Conservation (phyloP, 78 protist genomes). For the Paulinella micropora region DNA sequence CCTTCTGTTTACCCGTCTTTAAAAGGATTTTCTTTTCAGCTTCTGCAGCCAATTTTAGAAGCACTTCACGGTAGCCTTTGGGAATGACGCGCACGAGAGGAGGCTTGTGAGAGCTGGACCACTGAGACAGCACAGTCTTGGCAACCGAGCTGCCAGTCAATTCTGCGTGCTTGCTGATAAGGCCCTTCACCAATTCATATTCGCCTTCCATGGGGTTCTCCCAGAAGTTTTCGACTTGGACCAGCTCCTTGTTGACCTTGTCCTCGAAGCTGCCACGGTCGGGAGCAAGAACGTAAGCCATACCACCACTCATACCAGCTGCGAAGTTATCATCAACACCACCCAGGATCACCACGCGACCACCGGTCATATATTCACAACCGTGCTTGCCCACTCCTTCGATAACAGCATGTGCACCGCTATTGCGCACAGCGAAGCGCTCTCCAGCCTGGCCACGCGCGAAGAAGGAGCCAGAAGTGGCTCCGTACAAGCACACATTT, state of each 20-base stretch:
- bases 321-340: conserved; percentile 54
- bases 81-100: conserved; percentile 45
- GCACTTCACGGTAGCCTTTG: conserved; percentile 35
- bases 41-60: not conserved
- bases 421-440: conserved; percentile 69
- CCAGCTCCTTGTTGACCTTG: conserved; percentile 12
- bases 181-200: not conserved
- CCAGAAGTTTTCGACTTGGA: not conserved
- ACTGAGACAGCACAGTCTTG: conserved; percentile 18
- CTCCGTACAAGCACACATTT: conserved; percentile 68
- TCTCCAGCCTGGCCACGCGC: conserved; percentile 65
- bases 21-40: too few species aligned
- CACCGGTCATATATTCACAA: conserved; percentile 83
- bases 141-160: conserved; percentile 29
- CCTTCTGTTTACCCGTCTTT: too few species aligned
- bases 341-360: conserved; percentile 58
- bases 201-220: not conserved
- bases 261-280: not conserved
- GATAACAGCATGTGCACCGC: conserved; percentile 63
- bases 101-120: not conserved
- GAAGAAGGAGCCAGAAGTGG: conserved; percentile 55
- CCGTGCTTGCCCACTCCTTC: conserved; percentile 79
- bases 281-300: conserved; percentile 52
- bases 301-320: conserved; percentile 76
- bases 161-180: not conserved